Evolutionary conservation across 139 green algal genomes (phyloP), one percentile per base, ranked within the genome.

Genomic region (Picochlorum costavermella): DNA sequence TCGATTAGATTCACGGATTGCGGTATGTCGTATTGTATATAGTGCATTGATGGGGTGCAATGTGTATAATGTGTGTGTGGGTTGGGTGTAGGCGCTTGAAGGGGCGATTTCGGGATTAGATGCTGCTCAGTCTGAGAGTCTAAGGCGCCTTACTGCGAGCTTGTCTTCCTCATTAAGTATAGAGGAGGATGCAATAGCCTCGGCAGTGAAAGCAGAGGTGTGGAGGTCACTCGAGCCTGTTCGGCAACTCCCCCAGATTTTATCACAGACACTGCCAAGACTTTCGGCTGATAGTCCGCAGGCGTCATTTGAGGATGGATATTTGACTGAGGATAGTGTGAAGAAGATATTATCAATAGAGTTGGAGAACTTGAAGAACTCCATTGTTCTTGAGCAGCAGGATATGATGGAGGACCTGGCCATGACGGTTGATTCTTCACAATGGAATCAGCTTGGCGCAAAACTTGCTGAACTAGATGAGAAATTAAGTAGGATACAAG

Each of bases 401-500:
- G 33, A 40, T 40, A 40, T 40, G 33, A 40, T 40, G 33, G 33
- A 40, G 33, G 33, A 40, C 11, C 33, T 40, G 33, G 33, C 11
- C 33, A 40, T 13, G 33, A 40, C 33, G 11, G 33, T 40, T 11
- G 33, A 40, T 40, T 40, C 33, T 40, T 40, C 33, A 1, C 33
- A 40, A 8, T 76, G 69, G 69, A 72, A 67, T 28, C 69, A 76
- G 53, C 60, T 76, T 36, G 69, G 69, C 45, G 25, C 13, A 16
- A 50, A 61, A 17, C 60, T 76, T 45, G 12, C 62, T 11, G 49
- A 17, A 12, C 23, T 73, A n/a, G 37, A 73, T 56, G 58, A 59
- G 3, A 40, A 40, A 40, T 40, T 40, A 13, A 40, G 33, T 40
- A 40, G 33, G 0, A 40, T 40, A 13, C 33, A 40, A 40, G 33